Evolutionary conservation across 2,329 filamentous ascomycete species (phyloP), one percentile per base, ranked within the genome.

Genomic region (Neophaeococcomyces mojaviensis): DNA sequence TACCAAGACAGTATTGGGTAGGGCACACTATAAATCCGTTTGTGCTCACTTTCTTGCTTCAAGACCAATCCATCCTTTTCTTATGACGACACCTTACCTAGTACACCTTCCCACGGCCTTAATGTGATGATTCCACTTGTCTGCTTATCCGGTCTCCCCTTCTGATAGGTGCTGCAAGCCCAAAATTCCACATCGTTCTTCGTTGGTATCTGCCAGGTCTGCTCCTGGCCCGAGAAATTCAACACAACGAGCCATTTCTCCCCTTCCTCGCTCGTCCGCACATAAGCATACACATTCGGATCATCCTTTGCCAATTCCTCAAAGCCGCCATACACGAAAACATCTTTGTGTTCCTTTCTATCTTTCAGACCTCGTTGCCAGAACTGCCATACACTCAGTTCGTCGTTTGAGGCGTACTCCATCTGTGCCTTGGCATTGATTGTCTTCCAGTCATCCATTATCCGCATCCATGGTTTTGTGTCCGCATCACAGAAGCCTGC

Each of bases 391-490:
- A 46, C 50, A 12, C 51, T 52, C 16, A 58, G 42, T 31, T 58
- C 49, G 7, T 50, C 33, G 13, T 40, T 12, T 20, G 39, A 31
- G 2, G 33, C 22, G 18, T 70, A 64, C 0, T 66, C 53, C 1
- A 66, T 55, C 59, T 86, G 81, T 2, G 69, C 66, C 12, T 71
- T 69, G 1, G 78, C 80, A 49, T 85, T 84, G 59, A 81, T 66
- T 1, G 62, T 62, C 34, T 61, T 64, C 50, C 73, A 78, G 42
- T 77, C 70, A 36, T 79, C 76, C 49, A 78, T 72, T 15, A 76
- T 68, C 2, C 76, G 68, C 77, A 82, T 82, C 78, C 79, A 82
- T 0, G 78, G 77, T 43, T 55, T 53, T 43, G 49, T 49, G 20
- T 50, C 51, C 10, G 42, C 20, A 4, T 28, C 20, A 44, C 51